Base-by-base conservation (phyloP, 164 flowering plant species). In the Chimonanthus salicifolius region DNA sequence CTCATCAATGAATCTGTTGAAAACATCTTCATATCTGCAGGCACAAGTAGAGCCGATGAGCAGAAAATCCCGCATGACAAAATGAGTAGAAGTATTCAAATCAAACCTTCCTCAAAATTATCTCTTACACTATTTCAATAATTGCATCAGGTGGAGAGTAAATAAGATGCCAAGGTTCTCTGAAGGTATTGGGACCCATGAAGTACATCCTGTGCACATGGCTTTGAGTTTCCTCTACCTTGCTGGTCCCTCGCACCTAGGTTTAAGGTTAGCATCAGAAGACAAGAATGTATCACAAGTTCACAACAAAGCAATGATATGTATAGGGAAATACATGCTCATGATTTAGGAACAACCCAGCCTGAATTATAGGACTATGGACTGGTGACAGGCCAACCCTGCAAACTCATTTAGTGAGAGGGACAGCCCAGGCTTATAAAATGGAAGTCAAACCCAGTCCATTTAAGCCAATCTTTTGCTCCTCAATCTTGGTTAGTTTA, bases 101-200 rank as follows among this genome's bases (percentile, higher is more conserved):
- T 45, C 49, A 44, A 66, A 49, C 69, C 33, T 16, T n/a, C 8
- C 47, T 33, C 44, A 44, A 3, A 48, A 72, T 46, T 33, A 16
- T 43, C 73, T 62, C 98, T 87, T 89, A 94, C 98, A 94, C 98
- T 76, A 94, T 90, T 62, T 91, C 90, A 74, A 90, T 85, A 71
- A 94, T 90, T 72, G 94, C 88, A 82, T 83, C 79, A 58, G 97
- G 97, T 70, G 94, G 97, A 77, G 97, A 89, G 78, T 94, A 90
- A 43, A 97, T 94, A 81, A 94, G 98, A 84, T 94, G 98, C 98
- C 98, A 94, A 1, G 98, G 97, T 82, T 94, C 98, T 82, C 98
- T 86, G 80, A 94, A 94, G 64, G 95, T 88, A 80, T 94, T 94
- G 60, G 92, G 98, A 62, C 98, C 98, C 98, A 94, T 90, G 73